These are phyloP conservation scores for Candida ponderosae DNA, from an alignment of 805 yeast species.

Conservation along the genomic window DNA sequence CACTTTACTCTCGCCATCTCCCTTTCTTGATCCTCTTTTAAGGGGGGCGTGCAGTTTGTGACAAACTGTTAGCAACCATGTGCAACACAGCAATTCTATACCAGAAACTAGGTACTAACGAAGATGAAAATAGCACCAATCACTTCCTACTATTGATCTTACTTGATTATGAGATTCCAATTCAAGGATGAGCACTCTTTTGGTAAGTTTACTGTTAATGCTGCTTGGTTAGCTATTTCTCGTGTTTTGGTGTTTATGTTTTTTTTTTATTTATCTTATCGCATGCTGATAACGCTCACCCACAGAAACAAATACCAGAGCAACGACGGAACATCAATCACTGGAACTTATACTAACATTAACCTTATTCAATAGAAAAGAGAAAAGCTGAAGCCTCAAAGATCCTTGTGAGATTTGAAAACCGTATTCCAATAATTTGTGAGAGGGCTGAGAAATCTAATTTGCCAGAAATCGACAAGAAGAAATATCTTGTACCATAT, in stretches of 20 bases:
- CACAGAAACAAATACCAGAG: too few species aligned
- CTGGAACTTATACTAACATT: constrained; percentile 3
- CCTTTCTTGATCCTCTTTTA: too few species aligned
- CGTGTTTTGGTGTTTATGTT: neutral
- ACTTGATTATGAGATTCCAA: constrained; percentile 68
- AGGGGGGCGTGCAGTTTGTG: too few species aligned
- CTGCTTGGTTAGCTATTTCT: too few species aligned
- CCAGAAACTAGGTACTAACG: too few species aligned
- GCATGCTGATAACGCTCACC: too few species aligned
- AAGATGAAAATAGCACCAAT: too few species aligned
- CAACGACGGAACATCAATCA: too few species aligned
- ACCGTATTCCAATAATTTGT: constrained; percentile 93
- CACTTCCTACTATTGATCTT: too few species aligned
- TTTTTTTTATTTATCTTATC: neutral
- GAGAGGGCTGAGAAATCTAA: constrained; percentile 96
- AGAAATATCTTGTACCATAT: constrained; percentile 92
- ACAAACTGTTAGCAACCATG: too few species aligned
- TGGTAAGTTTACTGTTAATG: constrained; percentile 67
- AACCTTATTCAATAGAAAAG: constrained; percentile 42
- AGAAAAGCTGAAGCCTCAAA: constrained; percentile 93
- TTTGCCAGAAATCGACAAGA: constrained; percentile 92
- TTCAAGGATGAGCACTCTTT: constrained; percentile 94
- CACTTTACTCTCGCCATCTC: too few species aligned
- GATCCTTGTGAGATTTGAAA: constrained; percentile 80
- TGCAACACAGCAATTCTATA: too few species aligned